phyloP scores from a whole-genome alignment of 805 yeast species.

The Saturnispora mendoncae region DNA sequence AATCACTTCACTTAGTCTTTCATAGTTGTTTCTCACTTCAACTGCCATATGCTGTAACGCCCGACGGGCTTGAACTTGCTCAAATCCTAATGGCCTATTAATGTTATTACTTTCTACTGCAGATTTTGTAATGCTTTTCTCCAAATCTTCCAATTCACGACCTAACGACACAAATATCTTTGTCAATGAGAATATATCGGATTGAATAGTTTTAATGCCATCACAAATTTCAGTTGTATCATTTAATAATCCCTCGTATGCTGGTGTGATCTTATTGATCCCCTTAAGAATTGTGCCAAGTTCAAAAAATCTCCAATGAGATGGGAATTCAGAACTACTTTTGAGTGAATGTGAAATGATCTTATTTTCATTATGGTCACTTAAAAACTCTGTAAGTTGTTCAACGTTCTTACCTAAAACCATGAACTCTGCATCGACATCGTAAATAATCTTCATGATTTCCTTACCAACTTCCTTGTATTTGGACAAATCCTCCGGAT shows the following conservation, averaged over 20 bases:
- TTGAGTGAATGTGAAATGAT: conserved; percentile 19
- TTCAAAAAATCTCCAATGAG: conserved; percentile 27
- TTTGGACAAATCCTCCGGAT: conserved; percentile 16
- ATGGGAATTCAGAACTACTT: conserved; percentile 19
- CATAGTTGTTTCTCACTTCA: conserved; percentile 12
- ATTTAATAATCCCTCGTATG: background rate
- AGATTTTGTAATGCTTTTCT: conserved; percentile 1
- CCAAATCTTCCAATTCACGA: conserved; percentile 9
- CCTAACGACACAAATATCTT: conserved; percentile 11
- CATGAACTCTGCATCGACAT: conserved; percentile 25
- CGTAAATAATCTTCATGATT: conserved; percentile 25
- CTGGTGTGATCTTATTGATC: conserved; percentile 7
- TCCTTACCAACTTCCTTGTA: conserved; percentile 17
- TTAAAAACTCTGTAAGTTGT: conserved; percentile 18
- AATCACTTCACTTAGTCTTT: conserved; percentile 20
- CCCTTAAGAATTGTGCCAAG: conserved; percentile 16
- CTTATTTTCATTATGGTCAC: conserved; percentile 18
- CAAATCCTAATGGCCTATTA: conserved; percentile 18
- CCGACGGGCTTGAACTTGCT: conserved; percentile 15
- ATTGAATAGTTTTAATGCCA: conserved; percentile 1
- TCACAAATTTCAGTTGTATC: background rate
- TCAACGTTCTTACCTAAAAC: conserved; percentile 19
- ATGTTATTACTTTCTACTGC: background rate
- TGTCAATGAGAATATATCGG: conserved; percentile 7
- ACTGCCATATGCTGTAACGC: conserved; percentile 14